phyloP scores from a whole-genome alignment of 2,329 filamentous ascomycete species.

The Pseudopyrenochaeta lycopersici region DNA sequence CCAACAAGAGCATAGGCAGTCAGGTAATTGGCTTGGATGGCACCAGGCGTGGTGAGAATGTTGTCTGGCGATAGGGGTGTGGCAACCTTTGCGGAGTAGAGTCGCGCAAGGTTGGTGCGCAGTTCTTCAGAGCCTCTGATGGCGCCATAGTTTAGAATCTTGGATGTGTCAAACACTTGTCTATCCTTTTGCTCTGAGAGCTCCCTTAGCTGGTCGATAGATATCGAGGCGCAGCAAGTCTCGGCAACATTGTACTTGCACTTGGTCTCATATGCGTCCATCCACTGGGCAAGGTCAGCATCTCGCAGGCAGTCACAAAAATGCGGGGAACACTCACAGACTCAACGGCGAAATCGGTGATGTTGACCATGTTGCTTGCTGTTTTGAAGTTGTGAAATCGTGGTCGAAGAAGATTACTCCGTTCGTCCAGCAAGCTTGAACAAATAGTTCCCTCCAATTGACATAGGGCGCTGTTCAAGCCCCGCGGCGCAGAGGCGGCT shows the following conservation, averaged over 20 bases:
- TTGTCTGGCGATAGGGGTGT: conserved; percentile 65
- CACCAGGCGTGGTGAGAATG: conserved; percentile 79
- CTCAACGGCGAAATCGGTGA: conserved; percentile 75
- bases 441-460: conserved; percentile 7
- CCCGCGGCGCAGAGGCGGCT: conserved; percentile 3
- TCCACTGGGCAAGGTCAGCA: conserved; percentile 57
- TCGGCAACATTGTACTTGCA: conserved; percentile 77
- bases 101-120: conserved; percentile 69
- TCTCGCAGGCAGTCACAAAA: conserved; percentile 7
- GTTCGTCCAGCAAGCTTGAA: background rate
- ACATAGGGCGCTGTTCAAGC: conserved; percentile 25
- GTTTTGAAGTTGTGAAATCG: background rate
- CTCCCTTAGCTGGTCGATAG: conserved; percentile 70
- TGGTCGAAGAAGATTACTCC: background rate
- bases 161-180: conserved; percentile 62
- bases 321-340: conserved; percentile 58
- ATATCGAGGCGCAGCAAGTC: conserved; percentile 79
- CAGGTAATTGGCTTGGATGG: conserved; percentile 87
- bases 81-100: conserved; percentile 68
- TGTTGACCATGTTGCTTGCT: conserved; percentile 61
- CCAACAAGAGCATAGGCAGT: conserved; percentile 76
- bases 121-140: conserved; percentile 74
- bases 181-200: conserved; percentile 65
- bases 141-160: conserved; percentile 74
- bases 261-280: conserved; percentile 63